Conservation (phyloP, 2,329 filamentous ascomycete species). For the Xylaria arbuscula region DNA sequence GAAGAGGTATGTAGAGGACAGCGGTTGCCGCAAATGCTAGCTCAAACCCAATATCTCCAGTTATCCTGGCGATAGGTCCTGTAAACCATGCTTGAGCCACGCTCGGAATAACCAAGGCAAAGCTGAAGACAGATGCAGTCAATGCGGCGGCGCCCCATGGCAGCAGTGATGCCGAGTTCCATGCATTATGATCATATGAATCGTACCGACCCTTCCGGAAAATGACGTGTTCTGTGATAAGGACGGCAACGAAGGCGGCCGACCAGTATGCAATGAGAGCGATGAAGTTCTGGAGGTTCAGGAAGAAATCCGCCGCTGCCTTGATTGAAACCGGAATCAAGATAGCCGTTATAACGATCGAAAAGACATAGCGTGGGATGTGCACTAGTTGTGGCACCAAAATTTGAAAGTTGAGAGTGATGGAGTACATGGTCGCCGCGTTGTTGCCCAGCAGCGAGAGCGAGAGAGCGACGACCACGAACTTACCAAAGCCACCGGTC, state of each 20-base stretch:
- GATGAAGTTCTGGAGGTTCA: conserved; percentile 66
- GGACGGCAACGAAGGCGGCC: conserved; percentile 63
- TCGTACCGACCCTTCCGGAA: conserved; percentile 51
- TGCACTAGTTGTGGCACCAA: conserved; percentile 66
- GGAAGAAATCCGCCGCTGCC: conserved; percentile 67
- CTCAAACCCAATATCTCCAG: conserved; percentile 75
- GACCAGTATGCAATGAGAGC: conserved; percentile 69
- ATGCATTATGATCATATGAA: conserved; percentile 53
- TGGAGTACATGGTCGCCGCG: conserved; percentile 68
- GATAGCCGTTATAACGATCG: conserved; percentile 67
- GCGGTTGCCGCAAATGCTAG: conserved; percentile 64
- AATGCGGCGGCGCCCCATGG: conserved; percentile 55
- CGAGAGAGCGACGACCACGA: conserved; percentile 68
- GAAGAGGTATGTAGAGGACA: conserved; percentile 57
- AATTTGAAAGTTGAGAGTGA: conserved; percentile 73
- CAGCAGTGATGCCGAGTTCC: conserved; percentile 53
- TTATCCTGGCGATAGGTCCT: conserved; percentile 68
- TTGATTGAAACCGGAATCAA: conserved; percentile 68
- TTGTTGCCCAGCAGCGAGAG: conserved; percentile 69
- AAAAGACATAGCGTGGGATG: conserved; percentile 68
- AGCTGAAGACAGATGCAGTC: conserved; percentile 51
- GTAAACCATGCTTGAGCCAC: conserved; percentile 72
- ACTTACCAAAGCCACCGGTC: conserved; percentile 69
- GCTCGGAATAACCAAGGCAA: conserved; percentile 65
- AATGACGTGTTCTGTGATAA: conserved; percentile 55